Percentiles rank a stretch among this genome's conserved stretches.
phyloP scores from a whole-genome alignment of 257 asterid species.

The Catharanthus roseus region DNA sequence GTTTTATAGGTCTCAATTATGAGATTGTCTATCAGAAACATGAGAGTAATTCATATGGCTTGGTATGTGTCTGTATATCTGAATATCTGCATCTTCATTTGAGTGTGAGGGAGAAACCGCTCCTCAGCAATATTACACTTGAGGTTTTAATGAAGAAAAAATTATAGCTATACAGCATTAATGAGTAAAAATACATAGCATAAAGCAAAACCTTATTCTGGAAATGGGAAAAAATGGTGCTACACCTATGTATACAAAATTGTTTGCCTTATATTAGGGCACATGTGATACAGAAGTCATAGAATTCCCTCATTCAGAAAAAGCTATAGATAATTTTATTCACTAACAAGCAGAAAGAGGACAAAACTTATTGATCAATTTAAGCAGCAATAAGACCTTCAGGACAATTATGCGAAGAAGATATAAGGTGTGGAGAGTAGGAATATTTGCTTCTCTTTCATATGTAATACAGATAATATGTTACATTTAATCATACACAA shows the following conservation, averaged over 20 bases:
- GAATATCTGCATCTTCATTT: not conserved
- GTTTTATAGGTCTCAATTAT: not conserved
- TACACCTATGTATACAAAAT: too few relatives aligned
- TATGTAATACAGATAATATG: too few relatives aligned
- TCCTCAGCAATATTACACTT: not conserved
- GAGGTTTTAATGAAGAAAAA: not conserved
- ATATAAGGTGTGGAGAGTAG: not conserved
- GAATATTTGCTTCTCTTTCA: too few relatives aligned
- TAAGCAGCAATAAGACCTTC: not conserved
- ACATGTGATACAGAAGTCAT: too few relatives aligned
- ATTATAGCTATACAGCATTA: too few relatives aligned
- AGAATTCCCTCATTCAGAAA: too few relatives aligned
- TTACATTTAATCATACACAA: too few relatives aligned
- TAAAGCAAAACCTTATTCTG: too few relatives aligned
- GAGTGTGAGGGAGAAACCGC: not conserved
- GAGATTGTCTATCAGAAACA: not conserved
- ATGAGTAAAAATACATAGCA: too few relatives aligned
- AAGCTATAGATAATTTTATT: too few relatives aligned
- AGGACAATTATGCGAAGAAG: not conserved
- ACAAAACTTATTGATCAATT: not conserved
- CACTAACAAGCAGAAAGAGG: not conserved
- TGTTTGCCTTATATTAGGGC: too few relatives aligned
- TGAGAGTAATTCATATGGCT: not conserved
- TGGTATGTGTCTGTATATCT: not conserved
- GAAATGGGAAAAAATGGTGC: too few relatives aligned